Percentiles rank a stretch among this genome's conserved stretches.
Conservation (phyloP, 129 eudicot genomes). For the Artemisia annua region DNA sequence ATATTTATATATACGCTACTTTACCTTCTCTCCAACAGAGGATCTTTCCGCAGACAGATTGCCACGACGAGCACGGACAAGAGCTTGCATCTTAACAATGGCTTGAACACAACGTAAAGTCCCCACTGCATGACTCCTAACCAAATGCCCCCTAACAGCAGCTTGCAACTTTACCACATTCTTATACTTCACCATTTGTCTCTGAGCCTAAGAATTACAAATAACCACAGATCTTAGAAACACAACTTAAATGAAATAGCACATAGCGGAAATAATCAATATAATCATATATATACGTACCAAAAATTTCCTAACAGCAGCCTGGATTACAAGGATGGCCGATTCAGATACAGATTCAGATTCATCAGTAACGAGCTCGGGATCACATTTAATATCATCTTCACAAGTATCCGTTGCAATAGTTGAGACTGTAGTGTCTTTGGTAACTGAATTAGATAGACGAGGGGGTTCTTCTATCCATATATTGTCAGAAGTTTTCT, state of each 20-base stretch:
- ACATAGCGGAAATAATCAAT: not conserved
- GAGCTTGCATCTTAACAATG: conserved; percentile 79
- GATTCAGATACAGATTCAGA: conserved; percentile 46
- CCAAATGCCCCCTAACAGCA: conserved; percentile 89
- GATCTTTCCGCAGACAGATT: no score
- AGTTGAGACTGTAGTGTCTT: conserved; percentile 29
- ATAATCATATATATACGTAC: conserved; percentile 32
- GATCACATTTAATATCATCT: conserved; percentile 30
- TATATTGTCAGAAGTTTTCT: conserved; percentile 41
- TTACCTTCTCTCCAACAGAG: conserved; percentile 21
- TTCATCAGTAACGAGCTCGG: conserved; percentile 34
- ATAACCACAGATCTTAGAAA: not conserved
- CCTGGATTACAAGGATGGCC: conserved; percentile 57
- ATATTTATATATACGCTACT: not conserved
- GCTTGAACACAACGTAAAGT: conserved; percentile 89
- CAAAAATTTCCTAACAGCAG: conserved; percentile 71
- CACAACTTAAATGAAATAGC: not conserved
- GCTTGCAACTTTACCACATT: conserved; percentile 77
- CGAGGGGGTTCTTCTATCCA: conserved; percentile 46
- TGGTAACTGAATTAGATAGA: conserved; percentile 35
- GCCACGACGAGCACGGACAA: conserved; percentile 68
- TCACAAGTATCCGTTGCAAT: conserved; percentile 23
- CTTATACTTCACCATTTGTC: conserved; percentile 46
- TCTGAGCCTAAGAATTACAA: conserved; percentile 56
- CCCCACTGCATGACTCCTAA: conserved; percentile 80